phyloP scores from a whole-genome alignment of 2,329 filamentous ascomycete genomes.

The Alternaria sp. region DNA sequence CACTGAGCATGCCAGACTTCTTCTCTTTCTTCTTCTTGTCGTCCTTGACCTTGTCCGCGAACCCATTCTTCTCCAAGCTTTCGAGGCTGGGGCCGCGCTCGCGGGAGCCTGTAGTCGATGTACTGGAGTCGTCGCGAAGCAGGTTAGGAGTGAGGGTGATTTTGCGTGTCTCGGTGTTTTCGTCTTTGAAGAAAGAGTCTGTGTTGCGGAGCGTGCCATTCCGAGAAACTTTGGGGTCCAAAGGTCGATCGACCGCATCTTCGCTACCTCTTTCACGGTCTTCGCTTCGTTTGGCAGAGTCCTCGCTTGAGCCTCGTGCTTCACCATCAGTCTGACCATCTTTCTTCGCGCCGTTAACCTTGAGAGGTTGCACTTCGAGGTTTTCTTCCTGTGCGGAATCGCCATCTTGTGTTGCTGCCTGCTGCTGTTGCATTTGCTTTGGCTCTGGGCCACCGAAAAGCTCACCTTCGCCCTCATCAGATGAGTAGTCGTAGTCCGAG shows the following conservation, averaged over 20 bases:
- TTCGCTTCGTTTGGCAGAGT: slow-evolving; percentile 49
- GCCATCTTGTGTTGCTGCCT: slow-evolving; percentile 27
- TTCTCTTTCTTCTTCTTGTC: slow-evolving; percentile 76
- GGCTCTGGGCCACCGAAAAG: slow-evolving; percentile 46
- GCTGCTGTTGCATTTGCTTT: slow-evolving; percentile 33
- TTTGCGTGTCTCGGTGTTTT: slow-evolving; percentile 93
- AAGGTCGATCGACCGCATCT: slow-evolving; percentile 64
- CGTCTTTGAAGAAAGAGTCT: slow-evolving; percentile 97
- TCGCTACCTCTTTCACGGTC: slow-evolving; percentile 66
- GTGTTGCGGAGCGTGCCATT: slow-evolving; percentile 90
- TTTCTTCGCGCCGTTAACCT: slow-evolving; percentile 43
- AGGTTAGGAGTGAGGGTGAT: slow-evolving; percentile 95
- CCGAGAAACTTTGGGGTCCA: slow-evolving; percentile 61
- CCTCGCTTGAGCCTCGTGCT: slow-evolving; percentile 39
- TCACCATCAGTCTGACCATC: slow-evolving; percentile 35
- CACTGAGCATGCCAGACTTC: slow-evolving; percentile 74
- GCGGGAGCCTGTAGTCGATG: slow-evolving; percentile 43
- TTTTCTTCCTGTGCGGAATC: slow-evolving; percentile 53
- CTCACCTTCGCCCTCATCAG: slow-evolving; percentile 69
- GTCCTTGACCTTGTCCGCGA: slow-evolving; percentile 68
- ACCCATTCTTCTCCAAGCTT: slow-evolving; percentile 71
- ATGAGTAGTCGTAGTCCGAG: slow-evolving; percentile 84
- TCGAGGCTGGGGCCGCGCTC: slow-evolving; percentile 73
- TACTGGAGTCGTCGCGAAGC: slow-evolving; percentile 75
- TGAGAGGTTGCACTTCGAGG: slow-evolving; percentile 47